Evolutionary conservation across 2,329 filamentous ascomycete genomes (phyloP).

Genomic region (Leptographium radiaticola): DNA sequence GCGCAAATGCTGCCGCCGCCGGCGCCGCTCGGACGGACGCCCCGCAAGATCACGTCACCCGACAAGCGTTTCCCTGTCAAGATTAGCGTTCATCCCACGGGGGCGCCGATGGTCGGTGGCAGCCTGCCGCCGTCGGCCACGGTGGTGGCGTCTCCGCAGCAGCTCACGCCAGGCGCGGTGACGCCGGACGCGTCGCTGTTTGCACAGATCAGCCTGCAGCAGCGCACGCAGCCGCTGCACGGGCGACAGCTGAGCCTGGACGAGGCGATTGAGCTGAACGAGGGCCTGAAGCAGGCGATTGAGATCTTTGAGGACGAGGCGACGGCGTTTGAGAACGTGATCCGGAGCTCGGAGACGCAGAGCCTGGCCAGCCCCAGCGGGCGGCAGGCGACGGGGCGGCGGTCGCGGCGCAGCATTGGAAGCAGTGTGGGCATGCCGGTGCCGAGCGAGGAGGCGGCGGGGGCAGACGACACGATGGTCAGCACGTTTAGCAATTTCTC

Average conservation of each 20-base stretch:
- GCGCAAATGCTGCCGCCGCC: constrained; percentile 18
- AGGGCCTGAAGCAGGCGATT: constrained; percentile 44
- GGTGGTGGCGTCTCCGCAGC: not conserved
- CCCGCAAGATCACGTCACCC: constrained; percentile 32
- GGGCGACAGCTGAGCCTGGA: constrained; percentile 34
- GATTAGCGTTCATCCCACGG: constrained; percentile 23
- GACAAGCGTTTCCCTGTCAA: constrained; percentile 50
- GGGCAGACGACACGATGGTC: constrained; percentile 57
- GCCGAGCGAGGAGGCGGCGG: constrained; percentile 25
- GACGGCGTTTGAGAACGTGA: constrained; percentile 15
- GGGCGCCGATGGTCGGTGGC: not conserved
- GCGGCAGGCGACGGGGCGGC: constrained; percentile 7
- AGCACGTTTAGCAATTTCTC: constrained; percentile 86
- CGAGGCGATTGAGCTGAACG: constrained; percentile 40
- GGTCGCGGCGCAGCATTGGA: not conserved
- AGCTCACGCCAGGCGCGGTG: constrained; percentile 4
- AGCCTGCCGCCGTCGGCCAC: not conserved
- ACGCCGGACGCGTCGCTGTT: constrained; percentile 7
- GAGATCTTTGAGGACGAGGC: constrained; percentile 48
- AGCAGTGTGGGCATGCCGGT: constrained; percentile 7
- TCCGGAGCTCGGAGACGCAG: constrained; percentile 13
- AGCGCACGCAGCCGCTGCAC: constrained; percentile 7
- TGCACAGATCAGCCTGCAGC: constrained; percentile 10
- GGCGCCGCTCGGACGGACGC: constrained; percentile 24
- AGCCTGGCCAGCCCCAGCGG: constrained; percentile 23